Evolutionary conservation across 257 asterid species (phyloP), one percentile per base, ranked within the genome.

Genomic region (Solanum sparsipilum): DNA sequence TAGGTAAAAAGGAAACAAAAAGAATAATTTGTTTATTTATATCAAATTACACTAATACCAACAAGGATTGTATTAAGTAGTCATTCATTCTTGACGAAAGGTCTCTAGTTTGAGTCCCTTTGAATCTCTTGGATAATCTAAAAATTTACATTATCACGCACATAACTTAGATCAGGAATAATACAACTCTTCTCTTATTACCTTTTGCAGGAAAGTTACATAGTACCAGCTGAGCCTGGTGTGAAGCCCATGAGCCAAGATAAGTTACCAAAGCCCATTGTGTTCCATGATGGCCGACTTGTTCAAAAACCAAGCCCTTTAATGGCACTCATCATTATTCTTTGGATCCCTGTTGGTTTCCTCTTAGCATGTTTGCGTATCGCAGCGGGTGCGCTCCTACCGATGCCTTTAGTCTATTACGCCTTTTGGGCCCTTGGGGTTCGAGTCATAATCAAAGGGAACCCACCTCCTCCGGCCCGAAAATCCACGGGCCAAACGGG

Each of bases 251-350:
- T 94, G 87, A 88, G 93, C 91, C 91, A 52, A 0, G 96, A 94
- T 76, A 92, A 89, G 88, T 83, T 95, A 84, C 91, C 92, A 7
- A 95, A 93, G 67, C 95, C 94, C 0, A 88, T 95, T 38, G 90
- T 96, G 39, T 96, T 96, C 90, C 98, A 96, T 74, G 98, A 96
- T n/a, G 98, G 98, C 1, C 91, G 98, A 12, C 95, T 95, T 2
- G 98, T 94, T 73, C 90, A 92, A 34, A 94, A 93, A 81, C 98
- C 96, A 23, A 90, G 52, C 25, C 98, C 98, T 0, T 39, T 93
- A 35, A 84, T 70, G 87, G 93, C 96, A 4, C 92, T 96, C 13
- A 84, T 95, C 34, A 94, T 92, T 58, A 84, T 96, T 29, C 89
- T 94, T 18, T 96, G 98, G 98, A 89, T 94, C 44, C 98, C 98